Base-by-base conservation (phyloP, 1,139 yeast genomes). In the Suhomyces bolitotheri region DNA sequence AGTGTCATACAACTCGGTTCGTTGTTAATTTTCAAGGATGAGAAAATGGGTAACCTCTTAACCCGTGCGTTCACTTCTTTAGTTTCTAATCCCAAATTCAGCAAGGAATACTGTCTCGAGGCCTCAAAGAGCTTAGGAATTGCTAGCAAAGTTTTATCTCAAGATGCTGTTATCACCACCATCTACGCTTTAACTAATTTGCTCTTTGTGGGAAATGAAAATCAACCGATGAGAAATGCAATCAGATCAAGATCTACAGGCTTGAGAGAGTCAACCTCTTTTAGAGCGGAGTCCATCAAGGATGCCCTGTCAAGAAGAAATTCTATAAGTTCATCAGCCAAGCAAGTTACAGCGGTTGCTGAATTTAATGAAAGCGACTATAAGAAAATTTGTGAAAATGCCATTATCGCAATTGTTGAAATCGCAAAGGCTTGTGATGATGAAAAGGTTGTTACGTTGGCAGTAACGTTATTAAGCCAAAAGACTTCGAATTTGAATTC, bases 91-190 rank as follows among this genome's bases (percentile, higher is more conserved):
- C 78, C 79, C 16, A 52, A 55, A 29, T 60, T 69, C 33, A 51
- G 50, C 17, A 39, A 56, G 32, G 44, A 47, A 5, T 62, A 62
- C 43, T 64, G 68, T 47, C 35, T 46, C 12, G 44, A 45, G 8
- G 71, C 72, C 6, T 64, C 74, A 4, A 58, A 58, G 40, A 56
- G 69, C 42, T 68, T 71, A 34, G 76, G 77, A 4, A 49, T 64
- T 43, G 75, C 76, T 16, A 58, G 71, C 45, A 71, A 65, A 43
- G 66, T 66, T 12, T 57, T 78, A 36, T 69, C 85, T 16, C 94
- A 88, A 53, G 97, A 89, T 56, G 80, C 87, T 0, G 81, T 85
- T 13, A 87, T 89, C 9, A 83, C 96, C n/a, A 77, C 92, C 2
- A 80, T 92, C 38, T 92, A 92, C 57, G 82, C 95, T 0, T 70